phyloP scores from a whole-genome alignment of 83 land plant genomes.

The Diphasiastrum complanatum region DNA sequence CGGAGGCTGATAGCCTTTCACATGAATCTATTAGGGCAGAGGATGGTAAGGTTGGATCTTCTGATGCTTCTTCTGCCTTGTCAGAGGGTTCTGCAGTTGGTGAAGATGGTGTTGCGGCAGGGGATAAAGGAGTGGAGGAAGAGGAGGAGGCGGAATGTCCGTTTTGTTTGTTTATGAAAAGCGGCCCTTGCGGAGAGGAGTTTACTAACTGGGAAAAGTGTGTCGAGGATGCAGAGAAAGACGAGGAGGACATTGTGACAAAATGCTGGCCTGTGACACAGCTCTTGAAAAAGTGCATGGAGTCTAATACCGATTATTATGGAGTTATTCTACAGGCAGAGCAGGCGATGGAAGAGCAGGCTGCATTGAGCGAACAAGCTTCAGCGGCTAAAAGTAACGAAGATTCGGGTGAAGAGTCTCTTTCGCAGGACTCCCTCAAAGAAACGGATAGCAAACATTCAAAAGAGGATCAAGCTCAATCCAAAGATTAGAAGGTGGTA shows the following conservation, averaged over 20 bases:
- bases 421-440: background rate
- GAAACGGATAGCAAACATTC: background rate
- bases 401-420: constrained; percentile 3
- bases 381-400: constrained; percentile 7
- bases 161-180: constrained; percentile 88
- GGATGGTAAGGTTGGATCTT: too few species aligned
- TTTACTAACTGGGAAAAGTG: constrained; percentile 86
- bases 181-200: constrained; percentile 70
- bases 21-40: too few species aligned
- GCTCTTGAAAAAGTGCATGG: constrained; percentile 71
- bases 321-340: constrained; percentile 63
- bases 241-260: constrained; percentile 55
- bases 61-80: too few species aligned
- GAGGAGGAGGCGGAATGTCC: constrained; percentile 77
- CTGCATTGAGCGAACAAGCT: constrained; percentile 28
- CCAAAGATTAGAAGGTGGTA: too few species aligned
- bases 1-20: too few species aligned
- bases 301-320: constrained; percentile 62
- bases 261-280: constrained; percentile 57
- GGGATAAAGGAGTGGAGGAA: too few species aligned
- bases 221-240: constrained; percentile 66
- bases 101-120: too few species aligned
- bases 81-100: too few species aligned
- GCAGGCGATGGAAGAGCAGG: constrained; percentile 43
- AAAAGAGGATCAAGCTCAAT: too few species aligned